Percentiles rank a stretch among this genome's conserved stretches.
Conservation (phyloP, 1,284 basidiomycete genomes). For the Ganoderma meredithae region DNA sequence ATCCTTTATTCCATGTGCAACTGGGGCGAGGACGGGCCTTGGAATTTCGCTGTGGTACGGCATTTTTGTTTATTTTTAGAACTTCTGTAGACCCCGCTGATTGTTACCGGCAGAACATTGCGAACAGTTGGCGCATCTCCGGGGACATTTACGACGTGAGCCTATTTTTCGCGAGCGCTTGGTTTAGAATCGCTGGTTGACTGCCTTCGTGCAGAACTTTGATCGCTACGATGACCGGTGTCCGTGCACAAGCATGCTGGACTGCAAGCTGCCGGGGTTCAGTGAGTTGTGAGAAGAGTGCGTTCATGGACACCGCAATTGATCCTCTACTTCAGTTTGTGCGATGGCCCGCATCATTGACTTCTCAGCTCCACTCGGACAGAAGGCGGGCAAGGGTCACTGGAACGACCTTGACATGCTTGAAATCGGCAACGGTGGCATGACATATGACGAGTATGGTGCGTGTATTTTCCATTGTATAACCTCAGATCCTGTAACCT, state of each 20-base stretch:
- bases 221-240: slow-evolving; percentile 51
- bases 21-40: slow-evolving; percentile 55
- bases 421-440: slow-evolving; percentile 51
- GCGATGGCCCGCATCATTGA: slow-evolving; percentile 48
- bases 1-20: slow-evolving; percentile 58
- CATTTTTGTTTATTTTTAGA: background rate
- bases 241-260: slow-evolving; percentile 48
- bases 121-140: slow-evolving; percentile 55
- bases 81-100: background rate
- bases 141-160: slow-evolving; percentile 52
- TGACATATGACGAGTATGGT: slow-evolving; percentile 52
- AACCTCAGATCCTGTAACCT: background rate
- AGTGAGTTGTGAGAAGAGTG: slow-evolving; percentile 27
- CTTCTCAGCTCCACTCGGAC: slow-evolving; percentile 48
- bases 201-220: slow-evolving; percentile 42
- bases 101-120: slow-evolving; percentile 44
- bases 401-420: slow-evolving; percentile 56
- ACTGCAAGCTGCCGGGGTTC: slow-evolving; percentile 51
- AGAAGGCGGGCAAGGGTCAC: slow-evolving; percentile 48
- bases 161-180: background rate
- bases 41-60: slow-evolving; percentile 53
- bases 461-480: slow-evolving; percentile 5
- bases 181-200: too few species aligned
- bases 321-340: slow-evolving; percentile 37
- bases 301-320: too few species aligned